phyloP scores from a whole-genome alignment of 257 asterid genomes.

The Nicotiana otophora region DNA sequence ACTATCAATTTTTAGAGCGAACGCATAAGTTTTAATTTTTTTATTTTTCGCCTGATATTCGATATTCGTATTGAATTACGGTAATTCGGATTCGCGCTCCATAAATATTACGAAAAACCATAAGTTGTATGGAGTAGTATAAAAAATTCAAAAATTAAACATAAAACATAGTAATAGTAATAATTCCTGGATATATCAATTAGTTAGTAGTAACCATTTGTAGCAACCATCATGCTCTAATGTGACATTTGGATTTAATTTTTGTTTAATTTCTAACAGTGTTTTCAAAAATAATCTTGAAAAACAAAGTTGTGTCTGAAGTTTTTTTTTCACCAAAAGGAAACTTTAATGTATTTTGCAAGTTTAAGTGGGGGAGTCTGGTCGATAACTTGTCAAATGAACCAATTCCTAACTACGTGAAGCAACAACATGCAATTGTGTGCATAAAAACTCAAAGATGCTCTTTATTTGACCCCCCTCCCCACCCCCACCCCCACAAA shows the following conservation, averaged over 20 bases:
- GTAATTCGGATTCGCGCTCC: no score
- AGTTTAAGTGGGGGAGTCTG: neutral
- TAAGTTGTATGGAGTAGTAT: neutral
- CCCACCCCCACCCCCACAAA: no score
- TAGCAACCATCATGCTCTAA: neutral
- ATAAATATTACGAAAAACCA: no score
- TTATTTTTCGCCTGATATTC: no score
- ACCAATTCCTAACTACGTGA: neutral
- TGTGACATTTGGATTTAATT: neutral
- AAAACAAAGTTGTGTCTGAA: neutral
- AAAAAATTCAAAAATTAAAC: neutral
- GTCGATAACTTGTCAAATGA: neutral
- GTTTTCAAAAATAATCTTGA: neutral
- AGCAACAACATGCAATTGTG: neutral
- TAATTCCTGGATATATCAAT: neutral
- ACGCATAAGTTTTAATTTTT: neutral
- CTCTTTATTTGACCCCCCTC: no score
- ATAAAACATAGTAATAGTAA: neutral
- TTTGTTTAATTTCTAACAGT: neutral
- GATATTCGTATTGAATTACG: no score
- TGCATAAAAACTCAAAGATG: neutral
- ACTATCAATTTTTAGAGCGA: neutral
- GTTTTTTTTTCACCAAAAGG: neutral
- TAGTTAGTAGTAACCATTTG: neutral
- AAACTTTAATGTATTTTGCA: neutral